Conservation (phyloP, 2,329 filamentous ascomycete species). For the Pseudogymnoascus sp. region DNA sequence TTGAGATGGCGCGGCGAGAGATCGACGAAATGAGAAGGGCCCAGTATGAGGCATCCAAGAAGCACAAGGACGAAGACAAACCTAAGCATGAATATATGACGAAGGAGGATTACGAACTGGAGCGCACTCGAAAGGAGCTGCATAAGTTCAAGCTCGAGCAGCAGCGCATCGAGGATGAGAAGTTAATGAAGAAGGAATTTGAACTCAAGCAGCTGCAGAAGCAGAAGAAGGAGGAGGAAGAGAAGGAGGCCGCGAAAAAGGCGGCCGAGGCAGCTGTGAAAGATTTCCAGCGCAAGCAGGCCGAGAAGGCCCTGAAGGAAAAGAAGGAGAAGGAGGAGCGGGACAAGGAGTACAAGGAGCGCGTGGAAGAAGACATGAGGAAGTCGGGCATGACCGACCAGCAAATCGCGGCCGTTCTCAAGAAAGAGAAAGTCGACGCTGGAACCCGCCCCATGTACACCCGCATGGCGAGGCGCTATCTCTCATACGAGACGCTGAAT, state of each 20-base stretch:
- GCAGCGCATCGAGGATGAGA: constrained; percentile 39
- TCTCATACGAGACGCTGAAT: constrained; percentile 54
- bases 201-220: constrained; percentile 41
- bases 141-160: constrained; percentile 39
- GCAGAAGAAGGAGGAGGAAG: constrained; percentile 38
- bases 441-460: constrained; percentile 48
- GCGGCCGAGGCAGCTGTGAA: constrained; percentile 43
- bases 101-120: constrained; percentile 41
- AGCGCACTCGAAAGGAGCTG: constrained; percentile 35
- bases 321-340: constrained; percentile 30
- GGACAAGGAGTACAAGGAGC: constrained; percentile 34
- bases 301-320: constrained; percentile 28
- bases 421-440: constrained; percentile 42
- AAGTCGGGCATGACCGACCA: constrained; percentile 51
- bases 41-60: constrained; percentile 35
- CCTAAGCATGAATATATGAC: constrained; percentile 26
- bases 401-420: constrained; percentile 50
- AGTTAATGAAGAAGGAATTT: constrained; percentile 44
- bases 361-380: constrained; percentile 49
- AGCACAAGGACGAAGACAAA: constrained; percentile 22
- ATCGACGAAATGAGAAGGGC: constrained; percentile 30
- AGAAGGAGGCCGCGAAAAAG: constrained; percentile 41
- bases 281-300: constrained; percentile 38
- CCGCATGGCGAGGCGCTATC: constrained; percentile 52
- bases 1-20: constrained; percentile 29